Percentiles rank a stretch among this genome's conserved stretches.
Conservation (phyloP, 768 basidiomycete genomes). For the Polyporus arcularius region DNA sequence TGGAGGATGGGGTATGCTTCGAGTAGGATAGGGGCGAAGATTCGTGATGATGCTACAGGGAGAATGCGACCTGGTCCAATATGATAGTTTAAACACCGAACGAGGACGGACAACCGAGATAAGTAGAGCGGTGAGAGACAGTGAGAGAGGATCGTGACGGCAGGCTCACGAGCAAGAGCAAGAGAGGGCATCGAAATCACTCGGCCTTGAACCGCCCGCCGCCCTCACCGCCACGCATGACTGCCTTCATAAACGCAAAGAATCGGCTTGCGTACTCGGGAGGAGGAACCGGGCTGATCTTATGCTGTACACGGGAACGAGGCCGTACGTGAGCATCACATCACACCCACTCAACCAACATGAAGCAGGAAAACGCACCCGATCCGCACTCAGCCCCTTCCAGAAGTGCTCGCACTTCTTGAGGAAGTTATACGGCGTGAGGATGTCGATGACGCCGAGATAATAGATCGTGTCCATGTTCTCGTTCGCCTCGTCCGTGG, state of each 20-base stretch:
- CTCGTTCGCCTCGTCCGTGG: constrained; percentile 85
- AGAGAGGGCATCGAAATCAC: background rate
- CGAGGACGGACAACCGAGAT: background rate
- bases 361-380: constrained; percentile 56
- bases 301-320: constrained; percentile 58
- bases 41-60: background rate
- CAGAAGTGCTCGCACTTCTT: constrained; percentile 90
- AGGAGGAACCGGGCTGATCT: constrained; percentile 92
- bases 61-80: constrained; percentile 1
- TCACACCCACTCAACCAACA: background rate
- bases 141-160: background rate
- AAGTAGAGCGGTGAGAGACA: background rate
- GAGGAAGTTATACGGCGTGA: constrained; percentile 78
- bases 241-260: constrained; percentile 80
- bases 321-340: constrained; percentile 2
- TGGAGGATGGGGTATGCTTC: background rate
- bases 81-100: constrained; percentile 10
- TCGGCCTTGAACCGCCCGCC: constrained; percentile 42
- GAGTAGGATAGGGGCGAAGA: background rate
- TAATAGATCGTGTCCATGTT: constrained; percentile 83
- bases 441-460: constrained; percentile 94
- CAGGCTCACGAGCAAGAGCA: too few species aligned
- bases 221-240: constrained; percentile 81
- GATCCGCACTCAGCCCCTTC: constrained; percentile 87
- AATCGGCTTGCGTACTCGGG: constrained; percentile 88